Evolutionary conservation across 2,329 filamentous ascomycete species (phyloP).

Genomic region (Colletotrichum sp.): DNA sequence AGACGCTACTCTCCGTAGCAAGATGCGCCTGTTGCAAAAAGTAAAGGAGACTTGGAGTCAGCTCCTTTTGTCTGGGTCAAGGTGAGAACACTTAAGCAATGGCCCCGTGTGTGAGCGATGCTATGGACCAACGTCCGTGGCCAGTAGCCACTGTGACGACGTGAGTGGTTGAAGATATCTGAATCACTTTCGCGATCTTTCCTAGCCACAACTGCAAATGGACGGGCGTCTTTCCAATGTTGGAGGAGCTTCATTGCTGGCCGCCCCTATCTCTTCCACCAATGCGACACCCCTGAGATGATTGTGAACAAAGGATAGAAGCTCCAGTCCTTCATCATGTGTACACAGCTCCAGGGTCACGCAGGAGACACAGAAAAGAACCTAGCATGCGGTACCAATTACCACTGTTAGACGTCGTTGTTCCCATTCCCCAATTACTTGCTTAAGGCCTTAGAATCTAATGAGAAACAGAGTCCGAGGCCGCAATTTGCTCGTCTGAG

Average conservation of each 20-base stretch:
- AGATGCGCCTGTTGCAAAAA: background rate
- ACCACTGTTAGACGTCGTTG: background rate
- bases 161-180: background rate
- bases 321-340: background rate
- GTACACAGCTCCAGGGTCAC: background rate
- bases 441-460: accelerated
- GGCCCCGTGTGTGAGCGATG: background rate
- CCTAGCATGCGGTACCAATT: background rate
- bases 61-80: background rate
- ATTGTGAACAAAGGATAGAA: background rate
- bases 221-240: background rate
- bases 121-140: background rate
- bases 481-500: background rate
- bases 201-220: background rate
- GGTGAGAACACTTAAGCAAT: background rate
- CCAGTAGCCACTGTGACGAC: background rate
- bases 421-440: background rate
- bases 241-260: background rate
- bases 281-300: background rate
- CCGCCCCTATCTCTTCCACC: background rate
- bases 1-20: background rate
- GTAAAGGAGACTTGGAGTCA: background rate
- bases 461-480: background rate
- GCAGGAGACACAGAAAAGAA: background rate
- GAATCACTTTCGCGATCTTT: background rate